Percentiles rank a stretch among this genome's conserved stretches.
Evolutionary conservation across 305 asterid species (phyloP).

Genomic region (Nicotiana rustica): DNA sequence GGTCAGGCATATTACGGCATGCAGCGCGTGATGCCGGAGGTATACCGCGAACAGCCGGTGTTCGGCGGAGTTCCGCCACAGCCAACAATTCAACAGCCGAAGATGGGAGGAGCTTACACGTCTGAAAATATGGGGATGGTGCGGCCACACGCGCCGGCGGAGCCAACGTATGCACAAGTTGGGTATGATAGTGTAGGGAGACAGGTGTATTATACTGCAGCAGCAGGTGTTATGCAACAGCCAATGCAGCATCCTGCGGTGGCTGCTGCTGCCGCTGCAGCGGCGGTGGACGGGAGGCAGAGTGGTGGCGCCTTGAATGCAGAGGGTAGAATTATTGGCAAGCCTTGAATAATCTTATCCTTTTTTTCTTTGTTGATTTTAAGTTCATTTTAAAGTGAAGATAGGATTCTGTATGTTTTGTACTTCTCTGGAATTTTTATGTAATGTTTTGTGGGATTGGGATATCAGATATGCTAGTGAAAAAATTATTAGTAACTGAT

Average conservation of each 20-base stretch:
- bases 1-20: constrained; percentile 49
- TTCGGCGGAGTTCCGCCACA: constrained; percentile 40
- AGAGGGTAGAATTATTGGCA: constrained; percentile 41
- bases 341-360: constrained; percentile 29
- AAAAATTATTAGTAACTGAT: not conserved
- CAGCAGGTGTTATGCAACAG: constrained; percentile 37
- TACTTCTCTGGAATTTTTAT: not conserved
- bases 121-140: constrained; percentile 39
- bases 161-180: constrained; percentile 44
- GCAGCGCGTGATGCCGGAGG: constrained; percentile 47
- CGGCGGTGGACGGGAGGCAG: constrained; percentile 37
- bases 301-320: constrained; percentile 37
- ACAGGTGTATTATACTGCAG: constrained; percentile 45
- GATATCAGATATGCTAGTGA: not conserved
- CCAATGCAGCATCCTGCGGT: constrained; percentile 38
- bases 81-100: constrained; percentile 37
- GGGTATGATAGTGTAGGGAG: constrained; percentile 48
- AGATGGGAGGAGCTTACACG: constrained; percentile 43
- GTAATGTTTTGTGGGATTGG: constrained; percentile 28
- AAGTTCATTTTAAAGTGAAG: not conserved
- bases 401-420: not conserved
- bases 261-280: constrained; percentile 32
- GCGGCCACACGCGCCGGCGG: constrained; percentile 31
- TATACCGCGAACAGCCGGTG: constrained; percentile 48
- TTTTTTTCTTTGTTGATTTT: not conserved